Base-by-base conservation (phyloP, 768 basidiomycete species). In the Dentipellis sp. region DNA sequence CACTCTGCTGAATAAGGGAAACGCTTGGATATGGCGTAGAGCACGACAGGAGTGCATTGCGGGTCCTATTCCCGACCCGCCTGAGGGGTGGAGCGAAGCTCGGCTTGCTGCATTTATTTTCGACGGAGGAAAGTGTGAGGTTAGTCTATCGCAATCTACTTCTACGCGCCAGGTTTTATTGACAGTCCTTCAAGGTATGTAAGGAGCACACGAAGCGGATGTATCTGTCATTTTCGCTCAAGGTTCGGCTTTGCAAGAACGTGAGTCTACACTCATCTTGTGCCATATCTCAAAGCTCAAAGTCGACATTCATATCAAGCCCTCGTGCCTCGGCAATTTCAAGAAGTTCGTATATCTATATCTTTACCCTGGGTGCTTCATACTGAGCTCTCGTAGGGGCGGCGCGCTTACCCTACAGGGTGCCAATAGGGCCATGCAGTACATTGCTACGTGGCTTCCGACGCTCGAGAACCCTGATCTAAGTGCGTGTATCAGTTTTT, bases 71-170 rank as follows among this genome's bases (percentile, higher is more conserved):
- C 81, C 78, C 0, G 72, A 74, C 5, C 79, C 76, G 2, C 68
- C 55, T 16, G 70, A 62, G 12, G 69, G 62, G 0, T 79, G 78
- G 64, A 77, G 73, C 4, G 87, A 89, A 62, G 63, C 79, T 0
- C 71, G 78, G 0, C 86, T 82, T 65, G 83, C 81, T n/a, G 78
- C 84, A 0, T 78, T 86, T 54, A 58, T 88, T 21, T 88, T 84
- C 56, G 79, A 80, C 60, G 66, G 66, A 0, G 83, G 84, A 0
- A 16, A 58, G 2, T 89, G 87, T 60, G 77, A 78, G 65, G 82
- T 85, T 56, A 45, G 73, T 63, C 47, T 50, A 21, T 11, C 17
- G 34, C 34, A 10, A 35, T 53, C n/a, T 51, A 4, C 16, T 8
- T 17, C 57, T 1, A 21, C 14, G 17, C 37, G 34, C 36, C 46